These are phyloP conservation scores for Oryza meyeriana DNA, from an alignment of 176 grass and related monocot genomes.

Conservation along the genomic window DNA sequence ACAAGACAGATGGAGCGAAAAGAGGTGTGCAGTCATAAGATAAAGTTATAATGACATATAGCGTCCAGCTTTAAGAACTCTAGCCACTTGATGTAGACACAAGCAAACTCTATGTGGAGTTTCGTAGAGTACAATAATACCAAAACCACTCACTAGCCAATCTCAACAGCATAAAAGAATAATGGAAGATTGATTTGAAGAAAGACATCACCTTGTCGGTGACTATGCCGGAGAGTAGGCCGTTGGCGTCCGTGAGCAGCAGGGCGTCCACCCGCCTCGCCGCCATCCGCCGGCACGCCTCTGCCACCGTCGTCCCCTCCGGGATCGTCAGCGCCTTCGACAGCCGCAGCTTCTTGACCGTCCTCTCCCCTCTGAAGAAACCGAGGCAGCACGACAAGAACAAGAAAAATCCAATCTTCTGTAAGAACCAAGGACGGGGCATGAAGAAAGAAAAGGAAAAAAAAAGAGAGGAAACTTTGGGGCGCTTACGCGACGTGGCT, in stretches of 20 bases:
- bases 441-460: not conserved
- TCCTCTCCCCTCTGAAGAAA: slow-evolving; percentile 70
- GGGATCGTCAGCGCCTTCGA: slow-evolving; percentile 90
- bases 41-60: slow-evolving; percentile 3
- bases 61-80: not conserved
- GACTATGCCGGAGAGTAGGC: slow-evolving; percentile 91
- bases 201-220: slow-evolving; percentile 68
- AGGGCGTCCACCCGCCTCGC: slow-evolving; percentile 64
- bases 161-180: not conserved
- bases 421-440: not conserved
- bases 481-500: slow-evolving; percentile 38
- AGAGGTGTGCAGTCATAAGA: not conserved
- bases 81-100: slow-evolving; percentile 33
- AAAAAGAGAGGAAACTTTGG: not conserved
- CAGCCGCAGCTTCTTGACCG: slow-evolving; percentile 85
- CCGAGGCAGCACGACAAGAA: not conserved
- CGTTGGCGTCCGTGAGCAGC: slow-evolving; percentile 75
- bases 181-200: not conserved
- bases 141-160: not conserved
- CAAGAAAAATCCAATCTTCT: not conserved
- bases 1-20: not conserved
- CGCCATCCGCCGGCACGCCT: slow-evolving; percentile 83
- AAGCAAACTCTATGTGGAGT: slow-evolving; percentile 15
- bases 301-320: slow-evolving; percentile 69
- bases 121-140: slow-evolving; percentile 6